Evolutionary conservation across 2,329 filamentous ascomycete species (phyloP), one percentile per base, ranked within the genome.

Genomic region (Dactylellina leptospora): DNA sequence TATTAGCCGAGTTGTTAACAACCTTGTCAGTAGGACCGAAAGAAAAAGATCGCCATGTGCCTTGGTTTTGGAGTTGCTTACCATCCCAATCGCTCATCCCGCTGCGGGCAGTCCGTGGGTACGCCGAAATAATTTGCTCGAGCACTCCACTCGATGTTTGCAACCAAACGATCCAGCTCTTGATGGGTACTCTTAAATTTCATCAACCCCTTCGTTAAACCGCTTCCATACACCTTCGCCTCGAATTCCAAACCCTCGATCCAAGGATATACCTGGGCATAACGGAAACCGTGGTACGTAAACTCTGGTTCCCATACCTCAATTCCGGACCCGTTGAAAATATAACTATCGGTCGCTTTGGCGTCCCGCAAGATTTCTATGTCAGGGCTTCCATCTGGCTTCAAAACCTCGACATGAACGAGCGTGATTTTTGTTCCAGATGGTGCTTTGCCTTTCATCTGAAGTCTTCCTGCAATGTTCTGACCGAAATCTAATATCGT

Each of bases 61-160:
- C 9, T 23, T 6, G 3, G 23, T 53, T 13, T 18, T 18, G 22
- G 2, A 16, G 23, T 18, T 18, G 20, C 82, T 0, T 83, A 84
- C 85, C 85, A 85, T 16, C 83, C 82, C 4, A 86, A 77, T 0
- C 84, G 80, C 76, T 86, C 84, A 59, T 86, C 84, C 0, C 84
- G 79, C 72, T 86, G 83, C 0, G 84, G 84, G 74, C 84, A 86
- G 74, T 88, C 86, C 0, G 85, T 87, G 0, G 85, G 85, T 0
- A 87, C 78, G 0, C 81, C 82, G 2, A 87, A 74, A 74, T 87
- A 87, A 74, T 87, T 88, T 0, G 84, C 84, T 25, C 81, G 81
- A 83, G 86, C 85, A 2, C 81, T 82, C 85, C 85, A 87, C 25
- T 79, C 75, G 0, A 84, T 81, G 55, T 88, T 88, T 1, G 80